phyloP scores from a whole-genome alignment of 1,284 basidiomycete species.

The Leccinum angustisporum region DNA sequence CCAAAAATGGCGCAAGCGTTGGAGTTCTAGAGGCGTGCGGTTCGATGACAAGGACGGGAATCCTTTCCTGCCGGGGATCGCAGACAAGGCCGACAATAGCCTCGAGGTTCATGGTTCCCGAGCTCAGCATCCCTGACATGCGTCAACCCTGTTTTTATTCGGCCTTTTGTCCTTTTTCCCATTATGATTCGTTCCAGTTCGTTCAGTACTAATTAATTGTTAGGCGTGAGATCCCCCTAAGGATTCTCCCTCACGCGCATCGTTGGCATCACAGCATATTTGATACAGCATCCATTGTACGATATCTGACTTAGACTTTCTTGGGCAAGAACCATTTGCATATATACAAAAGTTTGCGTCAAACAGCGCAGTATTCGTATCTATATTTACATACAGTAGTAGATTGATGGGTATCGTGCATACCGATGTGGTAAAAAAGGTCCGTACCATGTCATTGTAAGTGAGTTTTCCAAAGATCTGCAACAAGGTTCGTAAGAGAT shows the following conservation, averaged over 20 bases:
- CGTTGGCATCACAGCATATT: not conserved
- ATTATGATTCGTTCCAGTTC: not conserved
- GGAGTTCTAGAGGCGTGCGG: conserved; percentile 36
- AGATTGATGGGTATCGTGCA: not conserved
- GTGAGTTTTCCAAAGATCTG: conserved; percentile 3
- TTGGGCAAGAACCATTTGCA: not conserved
- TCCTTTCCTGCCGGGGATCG: conserved; percentile 27
- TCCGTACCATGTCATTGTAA: not conserved
- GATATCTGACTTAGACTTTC: not conserved
- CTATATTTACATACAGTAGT: not conserved
- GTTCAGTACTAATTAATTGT: not conserved
- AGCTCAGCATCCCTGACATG: not conserved
- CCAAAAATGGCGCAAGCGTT: conserved; percentile 38
- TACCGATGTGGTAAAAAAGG: not conserved
- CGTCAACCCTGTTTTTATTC: not conserved
- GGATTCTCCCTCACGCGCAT: not conserved
- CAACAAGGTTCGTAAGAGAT: not conserved
- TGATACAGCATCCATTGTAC: not conserved
- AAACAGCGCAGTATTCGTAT: not conserved
- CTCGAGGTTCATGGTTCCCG: not conserved
- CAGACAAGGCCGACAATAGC: conserved; percentile 13
- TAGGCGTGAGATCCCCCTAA: not conserved
- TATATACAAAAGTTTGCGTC: not conserved
- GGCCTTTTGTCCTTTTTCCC: not conserved
- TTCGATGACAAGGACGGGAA: conserved; percentile 41